A percentile compares a stretch with the other conserved stretches of the same genome.
These are phyloP conservation scores for Wolfiporia cocos DNA, from an alignment of 1,284 basidiomycete genomes.

Conservation along the genomic window DNA sequence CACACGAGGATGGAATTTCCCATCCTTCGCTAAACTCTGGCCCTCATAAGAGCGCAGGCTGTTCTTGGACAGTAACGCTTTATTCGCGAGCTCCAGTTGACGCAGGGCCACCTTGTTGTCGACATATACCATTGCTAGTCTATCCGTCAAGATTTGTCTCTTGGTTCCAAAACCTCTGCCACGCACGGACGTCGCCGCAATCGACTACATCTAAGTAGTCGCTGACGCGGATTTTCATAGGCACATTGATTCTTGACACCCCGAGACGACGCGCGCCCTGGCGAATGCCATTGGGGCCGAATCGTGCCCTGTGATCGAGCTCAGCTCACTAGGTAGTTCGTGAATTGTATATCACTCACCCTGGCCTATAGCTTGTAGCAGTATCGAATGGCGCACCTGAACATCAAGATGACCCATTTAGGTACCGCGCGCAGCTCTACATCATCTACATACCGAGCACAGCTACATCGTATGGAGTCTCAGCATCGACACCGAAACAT, in stretches of 20 bases:
- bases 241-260: conserved; percentile 26
- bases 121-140: conserved; percentile 25
- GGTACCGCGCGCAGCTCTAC: neutral
- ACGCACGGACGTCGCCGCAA: conserved; percentile 32
- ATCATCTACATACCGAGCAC: conserved; percentile 20
- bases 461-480: conserved; percentile 25
- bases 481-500: conserved; percentile 26
- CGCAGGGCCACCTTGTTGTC: conserved; percentile 31
- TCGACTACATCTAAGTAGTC: conserved; percentile 28
- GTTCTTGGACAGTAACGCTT: conserved; percentile 19
- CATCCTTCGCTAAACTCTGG: conserved; percentile 27
- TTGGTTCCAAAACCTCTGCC: neutral
- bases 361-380: conserved; percentile 28
- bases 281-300: conserved; percentile 33
- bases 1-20: conserved; percentile 30
- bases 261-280: conserved; percentile 28
- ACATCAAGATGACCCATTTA: neutral
- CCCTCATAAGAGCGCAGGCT: conserved; percentile 19
- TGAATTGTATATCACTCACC: conserved; percentile 15
- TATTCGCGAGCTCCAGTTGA: conserved; percentile 29
- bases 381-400: conserved; percentile 30
- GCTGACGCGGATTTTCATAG: conserved; percentile 23
- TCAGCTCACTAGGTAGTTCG: neutral
- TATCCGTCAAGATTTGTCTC: neutral
- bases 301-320: conserved; percentile 22